Percentiles rank a stretch among this genome's conserved stretches.
Conservation (phyloP, 768 basidiomycete genomes). For the Leccinum sublutescens region DNA sequence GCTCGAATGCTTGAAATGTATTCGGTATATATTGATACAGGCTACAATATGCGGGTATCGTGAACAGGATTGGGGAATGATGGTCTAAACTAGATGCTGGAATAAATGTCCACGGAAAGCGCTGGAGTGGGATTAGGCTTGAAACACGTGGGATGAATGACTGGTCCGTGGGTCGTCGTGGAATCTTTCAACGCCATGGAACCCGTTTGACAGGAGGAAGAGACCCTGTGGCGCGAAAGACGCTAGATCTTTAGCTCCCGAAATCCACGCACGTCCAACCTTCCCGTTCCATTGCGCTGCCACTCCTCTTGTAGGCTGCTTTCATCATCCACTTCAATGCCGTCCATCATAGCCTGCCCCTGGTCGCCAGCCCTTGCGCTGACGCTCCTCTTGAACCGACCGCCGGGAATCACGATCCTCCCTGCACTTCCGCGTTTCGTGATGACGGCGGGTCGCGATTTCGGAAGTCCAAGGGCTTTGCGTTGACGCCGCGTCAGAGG, state of each 20-base stretch:
- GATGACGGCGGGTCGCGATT: conserved; percentile 39
- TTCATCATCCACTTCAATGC: conserved; percentile 33
- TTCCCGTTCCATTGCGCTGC: conserved; percentile 66
- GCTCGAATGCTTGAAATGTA: conserved; percentile 1
- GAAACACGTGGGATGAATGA: conserved; percentile 8
- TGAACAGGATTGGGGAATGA: conserved; percentile 16
- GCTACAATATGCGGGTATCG: conserved; percentile 28
- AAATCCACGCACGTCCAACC: conserved; percentile 76
- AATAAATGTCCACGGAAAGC: conserved; percentile 20
- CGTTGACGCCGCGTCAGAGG: conserved; percentile 65
- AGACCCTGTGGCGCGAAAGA: neutral
- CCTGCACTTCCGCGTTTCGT: conserved; percentile 42
- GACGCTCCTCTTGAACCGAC: conserved; percentile 41
- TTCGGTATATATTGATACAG: conserved; percentile 32
- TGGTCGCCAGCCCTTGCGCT: conserved; percentile 8
- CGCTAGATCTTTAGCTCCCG: conserved; percentile 68
- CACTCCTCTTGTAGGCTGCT: conserved; percentile 45
- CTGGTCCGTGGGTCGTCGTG: conserved; percentile 10
- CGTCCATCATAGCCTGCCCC: conserved; percentile 16
- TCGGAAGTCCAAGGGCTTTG: conserved; percentile 67
- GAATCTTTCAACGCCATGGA: conserved; percentile 11
- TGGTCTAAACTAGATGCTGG: conserved; percentile 29
- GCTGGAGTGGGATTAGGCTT: conserved; percentile 6
- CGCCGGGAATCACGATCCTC: conserved; percentile 63
- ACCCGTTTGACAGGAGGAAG: neutral